Percentiles rank a stretch among this genome's conserved stretches.
phyloP scores from a whole-genome alignment of 306 rosid species.

The Corylus heterophylla region DNA sequence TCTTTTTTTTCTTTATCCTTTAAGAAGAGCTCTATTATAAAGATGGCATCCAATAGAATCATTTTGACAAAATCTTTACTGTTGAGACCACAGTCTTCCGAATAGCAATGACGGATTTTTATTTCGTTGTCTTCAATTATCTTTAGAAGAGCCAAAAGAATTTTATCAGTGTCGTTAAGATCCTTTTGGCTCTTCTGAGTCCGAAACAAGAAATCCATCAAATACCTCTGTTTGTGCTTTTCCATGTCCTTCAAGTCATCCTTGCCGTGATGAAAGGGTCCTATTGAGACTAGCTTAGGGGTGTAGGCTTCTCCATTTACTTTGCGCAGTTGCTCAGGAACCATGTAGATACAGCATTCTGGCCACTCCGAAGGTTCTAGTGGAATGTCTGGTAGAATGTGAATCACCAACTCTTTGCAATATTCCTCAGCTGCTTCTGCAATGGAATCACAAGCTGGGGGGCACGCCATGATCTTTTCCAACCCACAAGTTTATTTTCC shows the following conservation, averaged over 20 bases:
- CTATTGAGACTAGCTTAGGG: constrained; percentile 25
- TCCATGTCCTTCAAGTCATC: constrained; percentile 8
- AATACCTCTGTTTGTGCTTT: not conserved
- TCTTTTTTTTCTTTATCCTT: not conserved
- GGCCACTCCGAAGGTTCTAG: not conserved
- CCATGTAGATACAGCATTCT: constrained; percentile 22
- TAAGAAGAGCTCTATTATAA: constrained; percentile 29
- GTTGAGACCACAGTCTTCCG: not conserved
- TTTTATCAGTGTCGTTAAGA: no score
- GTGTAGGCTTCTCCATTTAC: constrained; percentile 24
- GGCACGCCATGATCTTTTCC: no score
- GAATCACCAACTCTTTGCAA: not conserved
- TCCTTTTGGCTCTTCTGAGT: not conserved
- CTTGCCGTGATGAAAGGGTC: constrained; percentile 20
- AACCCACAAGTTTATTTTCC: no score
- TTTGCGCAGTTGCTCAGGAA: constrained; percentile 23
- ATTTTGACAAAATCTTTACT: not conserved
- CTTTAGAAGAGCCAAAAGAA: no score
- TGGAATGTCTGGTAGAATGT: not conserved
- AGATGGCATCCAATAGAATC: constrained; percentile 25
- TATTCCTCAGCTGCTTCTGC: not conserved
- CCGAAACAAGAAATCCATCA: not conserved
- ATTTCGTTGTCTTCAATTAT: not conserved
- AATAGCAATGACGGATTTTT: not conserved
- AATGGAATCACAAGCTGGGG: no score